phyloP scores from a whole-genome alignment of 1,284 basidiomycete species.

The Puccinia horiana region DNA sequence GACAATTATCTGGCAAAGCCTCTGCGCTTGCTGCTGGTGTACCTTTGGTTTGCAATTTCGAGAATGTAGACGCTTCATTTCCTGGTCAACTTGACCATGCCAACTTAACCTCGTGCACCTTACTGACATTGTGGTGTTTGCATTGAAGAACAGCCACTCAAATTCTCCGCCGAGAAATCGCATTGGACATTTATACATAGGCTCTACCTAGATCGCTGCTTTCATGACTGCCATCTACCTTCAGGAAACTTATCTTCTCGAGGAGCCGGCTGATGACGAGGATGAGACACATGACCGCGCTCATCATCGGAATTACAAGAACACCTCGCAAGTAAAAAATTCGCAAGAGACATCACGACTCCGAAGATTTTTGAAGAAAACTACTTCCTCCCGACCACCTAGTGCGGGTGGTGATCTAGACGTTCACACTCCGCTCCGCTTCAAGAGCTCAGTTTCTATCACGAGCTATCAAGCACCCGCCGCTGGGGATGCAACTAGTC shows the following conservation, averaged over 20 bases:
- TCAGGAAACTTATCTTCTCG: slow-evolving; percentile 2
- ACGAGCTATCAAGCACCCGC: neutral
- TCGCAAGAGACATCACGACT: neutral
- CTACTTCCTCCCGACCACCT: neutral
- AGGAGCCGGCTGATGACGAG: neutral
- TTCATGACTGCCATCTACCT: neutral
- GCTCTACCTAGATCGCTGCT: neutral
- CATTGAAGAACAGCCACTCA: neutral
- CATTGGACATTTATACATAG: neutral
- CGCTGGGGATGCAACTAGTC: neutral
- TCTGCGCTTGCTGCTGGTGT: too few species aligned
- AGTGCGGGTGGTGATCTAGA: neutral
- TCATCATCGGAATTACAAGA: slow-evolving; percentile 21
- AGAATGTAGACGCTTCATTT: too few species aligned
- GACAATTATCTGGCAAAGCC: too few species aligned
- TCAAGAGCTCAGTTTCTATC: neutral
- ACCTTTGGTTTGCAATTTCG: too few species aligned
- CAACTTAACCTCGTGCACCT: neutral
- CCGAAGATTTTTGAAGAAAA: slow-evolving; percentile 7
- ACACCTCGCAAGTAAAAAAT: neutral
- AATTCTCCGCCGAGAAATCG: neutral
- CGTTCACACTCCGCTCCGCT: neutral
- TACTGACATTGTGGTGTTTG: neutral
- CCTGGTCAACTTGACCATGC: neutral
- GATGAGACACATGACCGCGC: neutral